Conservation (phyloP, 345 rosid genomes). For the Camelina hispida region DNA sequence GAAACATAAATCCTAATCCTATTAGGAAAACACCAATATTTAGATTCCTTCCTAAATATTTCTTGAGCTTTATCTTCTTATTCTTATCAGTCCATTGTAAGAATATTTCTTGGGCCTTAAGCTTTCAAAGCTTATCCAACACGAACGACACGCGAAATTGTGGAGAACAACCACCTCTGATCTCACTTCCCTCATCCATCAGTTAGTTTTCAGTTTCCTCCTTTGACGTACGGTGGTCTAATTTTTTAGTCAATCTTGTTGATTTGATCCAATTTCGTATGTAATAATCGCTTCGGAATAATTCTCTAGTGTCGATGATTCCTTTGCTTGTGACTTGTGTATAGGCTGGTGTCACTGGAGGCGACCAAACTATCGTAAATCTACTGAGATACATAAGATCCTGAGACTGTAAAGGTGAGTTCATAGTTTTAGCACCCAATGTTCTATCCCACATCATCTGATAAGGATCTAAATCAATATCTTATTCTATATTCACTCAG, state of each 20-base stretch:
- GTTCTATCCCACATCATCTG: constrained; percentile 58
- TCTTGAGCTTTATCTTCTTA: too few species aligned
- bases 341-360: constrained; percentile 89
- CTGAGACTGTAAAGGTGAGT: too few species aligned
- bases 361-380: constrained; percentile 65
- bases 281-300: neutral
- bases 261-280: neutral
- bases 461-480: constrained; percentile 89
- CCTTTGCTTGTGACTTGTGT: constrained; percentile 25
- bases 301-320: neutral
- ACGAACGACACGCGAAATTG: constrained; percentile 55
- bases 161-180: constrained; percentile 51
- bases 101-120: too few species aligned
- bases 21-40: too few species aligned
- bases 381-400: constrained; percentile 44
- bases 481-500: constrained; percentile 61
- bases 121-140: too few species aligned
- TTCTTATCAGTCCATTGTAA: too few species aligned
- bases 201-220: constrained; percentile 50
- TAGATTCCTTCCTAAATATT: too few species aligned
- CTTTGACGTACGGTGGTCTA: neutral
- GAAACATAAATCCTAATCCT: too few species aligned
- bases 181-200: constrained; percentile 75
- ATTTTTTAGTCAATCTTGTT: neutral
- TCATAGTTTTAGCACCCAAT: too few species aligned